Percentiles rank a stretch among this genome's conserved stretches.
These are phyloP conservation scores for Earliella scabrosa DNA, from an alignment of 1,284 basidiomycete genomes.

Conservation along the genomic window DNA sequence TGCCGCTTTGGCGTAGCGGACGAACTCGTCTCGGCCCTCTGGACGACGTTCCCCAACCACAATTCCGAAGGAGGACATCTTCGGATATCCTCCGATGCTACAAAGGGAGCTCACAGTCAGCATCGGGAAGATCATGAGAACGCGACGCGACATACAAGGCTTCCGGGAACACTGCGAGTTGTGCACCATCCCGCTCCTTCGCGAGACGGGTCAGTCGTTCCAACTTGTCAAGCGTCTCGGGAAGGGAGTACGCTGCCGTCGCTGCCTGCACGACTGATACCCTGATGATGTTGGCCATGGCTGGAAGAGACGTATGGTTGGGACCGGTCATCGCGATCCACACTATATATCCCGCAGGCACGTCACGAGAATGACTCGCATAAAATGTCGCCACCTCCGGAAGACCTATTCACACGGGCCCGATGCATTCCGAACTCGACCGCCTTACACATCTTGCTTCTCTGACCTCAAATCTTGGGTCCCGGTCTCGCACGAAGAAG, in stretches of 20 bases:
- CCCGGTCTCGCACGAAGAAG: background rate
- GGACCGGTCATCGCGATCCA: background rate
- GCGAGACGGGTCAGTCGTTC: conserved; percentile 54
- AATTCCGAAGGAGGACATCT: conserved; percentile 62
- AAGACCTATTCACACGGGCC: conserved; percentile 14
- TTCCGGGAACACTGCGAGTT: conserved; percentile 75
- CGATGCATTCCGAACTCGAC: conserved; percentile 9
- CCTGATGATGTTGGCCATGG: conserved; percentile 30
- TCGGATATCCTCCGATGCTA: conserved; percentile 72
- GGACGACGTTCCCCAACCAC: conserved; percentile 56
- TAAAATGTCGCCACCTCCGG: background rate
- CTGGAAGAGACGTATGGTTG: background rate
- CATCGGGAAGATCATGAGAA: conserved; percentile 3
- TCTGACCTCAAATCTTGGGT: background rate
- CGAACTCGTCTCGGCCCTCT: conserved; percentile 64
- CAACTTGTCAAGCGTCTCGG: conserved; percentile 60
- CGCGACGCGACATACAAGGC: conserved; percentile 56
- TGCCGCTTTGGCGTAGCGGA: conserved; percentile 58
- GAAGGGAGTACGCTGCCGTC: conserved; percentile 55
- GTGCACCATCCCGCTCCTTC: conserved; percentile 52
- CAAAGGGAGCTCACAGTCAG: background rate
- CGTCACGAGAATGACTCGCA: conserved; percentile 5
- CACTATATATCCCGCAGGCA: background rate
- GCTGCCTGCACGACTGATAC: conserved; percentile 63
- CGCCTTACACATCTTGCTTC: background rate